Evolutionary conservation across 1,139 yeast species (phyloP), one percentile per base, ranked within the genome.

Genomic region (Taphrina populina): DNA sequence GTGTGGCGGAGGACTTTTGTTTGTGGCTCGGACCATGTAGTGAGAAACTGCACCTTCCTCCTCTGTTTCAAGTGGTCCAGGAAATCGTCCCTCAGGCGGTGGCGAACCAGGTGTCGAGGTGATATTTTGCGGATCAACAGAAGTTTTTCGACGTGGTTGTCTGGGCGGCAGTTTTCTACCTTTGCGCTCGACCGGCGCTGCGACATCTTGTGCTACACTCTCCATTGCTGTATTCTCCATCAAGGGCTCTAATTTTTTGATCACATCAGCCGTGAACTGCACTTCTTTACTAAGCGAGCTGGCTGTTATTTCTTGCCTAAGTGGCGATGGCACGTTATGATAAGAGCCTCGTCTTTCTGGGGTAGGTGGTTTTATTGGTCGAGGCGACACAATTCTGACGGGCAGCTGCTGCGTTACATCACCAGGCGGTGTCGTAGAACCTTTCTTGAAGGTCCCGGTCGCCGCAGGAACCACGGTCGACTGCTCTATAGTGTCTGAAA

Each of bases 1-100:
- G 23, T 49, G 54, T 11, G 54, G 54, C 13, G 54, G 54, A 8
- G 54, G 54, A 21, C 46, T 37, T 30, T 49, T 49, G 37, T n/a
- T 24, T 13, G 54, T 49, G 30, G 46, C 44, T 7, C 54, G 37
- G n/a, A 49, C 54, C 54, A 49, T 49, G 46, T 39, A 49, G 33
- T 49, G 54, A 20, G 45, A 36, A 26, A 49, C 54, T 4, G 46
- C n/a, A 13, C 54, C 54, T n/a, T 49, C 39, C 15, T 33, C 46
- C 19, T 49, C 54, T 15, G 54, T 49, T 8, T 23, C 10, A 6
- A 49, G 32, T 4, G 54, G 54, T 4, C 54, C 54, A 8, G 46
- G 54, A 7, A 32, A 39, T 11, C 54, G 45, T 4, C 36, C 39
- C 24, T 49, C 46, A 10, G 54, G 54, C 8, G 54, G 54, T 7